These are phyloP conservation scores for Monilinia aucupariae DNA, from an alignment of 2,329 filamentous ascomycete genomes.

Conservation along the genomic window DNA sequence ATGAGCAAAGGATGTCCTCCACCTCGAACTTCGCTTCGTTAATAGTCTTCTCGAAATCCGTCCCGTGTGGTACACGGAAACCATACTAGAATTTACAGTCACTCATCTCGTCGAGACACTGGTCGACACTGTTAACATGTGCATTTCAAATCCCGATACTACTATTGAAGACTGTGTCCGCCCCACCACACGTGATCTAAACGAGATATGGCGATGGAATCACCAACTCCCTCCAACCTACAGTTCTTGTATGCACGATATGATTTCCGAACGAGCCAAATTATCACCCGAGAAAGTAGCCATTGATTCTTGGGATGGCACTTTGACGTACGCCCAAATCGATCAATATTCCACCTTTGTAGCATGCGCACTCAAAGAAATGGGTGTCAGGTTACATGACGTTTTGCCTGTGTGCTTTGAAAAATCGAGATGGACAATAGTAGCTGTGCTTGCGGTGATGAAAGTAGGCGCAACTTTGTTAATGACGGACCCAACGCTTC, in stretches of 20 bases:
- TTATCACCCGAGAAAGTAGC: slow-evolving; percentile 24
- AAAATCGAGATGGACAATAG: slow-evolving; percentile 31
- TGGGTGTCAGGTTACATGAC: slow-evolving; percentile 19
- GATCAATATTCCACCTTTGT: slow-evolving; percentile 24
- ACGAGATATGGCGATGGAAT: slow-evolving; percentile 46
- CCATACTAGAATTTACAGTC: slow-evolving; percentile 38
- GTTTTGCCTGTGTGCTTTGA: slow-evolving; percentile 34
- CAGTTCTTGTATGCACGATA: slow-evolving; percentile 30
- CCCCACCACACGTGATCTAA: slow-evolving; percentile 38
- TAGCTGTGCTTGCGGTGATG: slow-evolving; percentile 32
- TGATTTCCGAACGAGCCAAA: slow-evolving; percentile 20
- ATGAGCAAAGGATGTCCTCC: slow-evolving; percentile 2
- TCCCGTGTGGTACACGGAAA: slow-evolving; percentile 39
- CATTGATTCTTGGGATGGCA: slow-evolving; percentile 28
- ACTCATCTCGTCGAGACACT: slow-evolving; percentile 41
- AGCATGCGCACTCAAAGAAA: slow-evolving; percentile 23
- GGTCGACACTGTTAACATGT: slow-evolving; percentile 38
- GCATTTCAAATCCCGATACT: slow-evolving; percentile 31
- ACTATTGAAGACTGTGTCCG: slow-evolving; percentile 35
- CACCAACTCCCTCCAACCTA: slow-evolving; percentile 40
- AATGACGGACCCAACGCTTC: slow-evolving; percentile 33
- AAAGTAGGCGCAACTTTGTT: slow-evolving; percentile 33
- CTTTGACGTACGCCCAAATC: slow-evolving; percentile 26
- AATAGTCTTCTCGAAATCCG: slow-evolving; percentile 35
- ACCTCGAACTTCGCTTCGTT: slow-evolving; percentile 12